Base-by-base conservation (phyloP, 176 grass and related monocot genomes). In the Rhynchospora tenuis region DNA sequence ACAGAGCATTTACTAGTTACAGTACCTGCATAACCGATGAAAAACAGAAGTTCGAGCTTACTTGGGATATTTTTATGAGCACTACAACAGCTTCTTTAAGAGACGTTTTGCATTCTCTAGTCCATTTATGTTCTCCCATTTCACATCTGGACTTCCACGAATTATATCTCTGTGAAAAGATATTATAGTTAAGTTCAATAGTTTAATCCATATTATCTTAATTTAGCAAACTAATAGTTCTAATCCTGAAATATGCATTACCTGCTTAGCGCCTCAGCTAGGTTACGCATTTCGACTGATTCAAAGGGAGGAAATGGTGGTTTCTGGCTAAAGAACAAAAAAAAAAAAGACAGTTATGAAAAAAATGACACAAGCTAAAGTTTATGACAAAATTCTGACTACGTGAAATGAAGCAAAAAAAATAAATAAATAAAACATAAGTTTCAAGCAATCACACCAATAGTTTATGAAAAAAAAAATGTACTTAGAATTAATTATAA, bases 51-150 rank as follows among this genome's bases (percentile, higher is more conserved):
- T 7, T 51, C 6, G 67, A 88, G 23, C 90, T 84, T 98, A 98
- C 95, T 94, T 98, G 12, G 95, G 95, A 84, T 98, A 98, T 84
- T 98, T n/a, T 94, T 87, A 98, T 98, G 29, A 92, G 92, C 95
- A 98, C 93, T 22, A 98, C 92, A 83, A 98, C 95, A 51, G 92
- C 92, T 72, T 95, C 95, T 95, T 98, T 59, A 95, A 91, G 68
- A 95, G 91, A 12, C 90, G 84, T 90, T 98, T 98, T 73, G 89
- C 92, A 86, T 81, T 95, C 82, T 90, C 95, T 65, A 98, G 89
- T 58, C 95, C 95, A 88, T 94, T 98, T 85, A 95, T 98, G 89
- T 90, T 95, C 84, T 98, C 95, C 95, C 95, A 98, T 83, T 94
- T 92, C 56, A 94, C 95, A 94, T 98, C 95, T 86, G 95, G 92